Evolutionary conservation across 768 basidiomycete species (phyloP).

Genomic region (Hemileccinum rubropunctum): DNA sequence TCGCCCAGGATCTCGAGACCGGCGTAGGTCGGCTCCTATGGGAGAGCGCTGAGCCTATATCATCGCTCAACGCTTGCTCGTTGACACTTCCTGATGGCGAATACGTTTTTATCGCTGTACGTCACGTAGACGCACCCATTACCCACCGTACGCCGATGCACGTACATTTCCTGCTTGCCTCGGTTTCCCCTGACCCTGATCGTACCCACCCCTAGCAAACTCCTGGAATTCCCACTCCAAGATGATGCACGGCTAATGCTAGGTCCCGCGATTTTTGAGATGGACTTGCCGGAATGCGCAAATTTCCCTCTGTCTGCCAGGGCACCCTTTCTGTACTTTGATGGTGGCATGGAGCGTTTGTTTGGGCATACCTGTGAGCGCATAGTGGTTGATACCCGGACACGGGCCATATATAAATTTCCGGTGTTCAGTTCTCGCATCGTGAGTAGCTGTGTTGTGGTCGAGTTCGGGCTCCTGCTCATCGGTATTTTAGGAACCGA

Average conservation of each 20-base stretch:
- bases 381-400: slow-evolving; percentile 16
- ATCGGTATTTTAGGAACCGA: slow-evolving; percentile 4
- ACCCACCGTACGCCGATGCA: slow-evolving; percentile 18
- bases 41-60: slow-evolving; percentile 11
- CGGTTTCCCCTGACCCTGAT: slow-evolving; percentile 6
- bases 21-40: slow-evolving; percentile 20
- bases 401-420: slow-evolving; percentile 15
- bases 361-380: slow-evolving; percentile 10
- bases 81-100: slow-evolving; percentile 14
- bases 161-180: slow-evolving; percentile 1
- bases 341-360: slow-evolving; percentile 13
- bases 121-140: slow-evolving; percentile 15
- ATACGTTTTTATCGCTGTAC: slow-evolving; percentile 20
- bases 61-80: slow-evolving; percentile 20
- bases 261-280: slow-evolving; percentile 13
- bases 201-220: slow-evolving; percentile 12
- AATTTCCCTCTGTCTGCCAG: slow-evolving; percentile 17
- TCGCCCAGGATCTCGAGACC: slow-evolving; percentile 21
- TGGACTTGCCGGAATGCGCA: slow-evolving; percentile 16
- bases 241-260: slow-evolving; percentile 10
- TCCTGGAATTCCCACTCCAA: slow-evolving; percentile 18
- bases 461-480: background rate
- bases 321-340: slow-evolving; percentile 15
- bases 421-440: slow-evolving; percentile 11
- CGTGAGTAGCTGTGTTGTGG: slow-evolving; percentile 6